Evolutionary conservation across 2,329 filamentous ascomycete genomes (phyloP), one percentile per base, ranked within the genome.

Genomic region (Celoporthe dispersa): DNA sequence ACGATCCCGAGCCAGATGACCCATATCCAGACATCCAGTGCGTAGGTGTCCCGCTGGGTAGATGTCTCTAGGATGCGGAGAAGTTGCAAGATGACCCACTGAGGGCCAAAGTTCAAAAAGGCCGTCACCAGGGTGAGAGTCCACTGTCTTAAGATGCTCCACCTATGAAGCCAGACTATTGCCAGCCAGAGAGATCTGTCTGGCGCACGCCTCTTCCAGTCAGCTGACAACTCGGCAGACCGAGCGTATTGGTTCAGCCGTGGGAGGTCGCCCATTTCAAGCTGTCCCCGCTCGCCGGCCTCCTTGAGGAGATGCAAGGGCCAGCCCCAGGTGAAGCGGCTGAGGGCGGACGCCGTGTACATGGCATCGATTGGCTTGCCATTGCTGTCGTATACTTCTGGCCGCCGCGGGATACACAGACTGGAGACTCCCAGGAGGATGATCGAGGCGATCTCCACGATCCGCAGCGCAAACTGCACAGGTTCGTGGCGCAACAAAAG

Each of bases 271-370:
- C 81, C 80, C 44, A 90, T 78, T 44, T 91, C 86, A 2, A 94
- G 82, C 35, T 86, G 84, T 61, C 86, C 87, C 75, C 90, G 89
- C 73, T 84, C 83, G 2, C 80, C 79, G 1, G 90, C 88, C 31
- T 85, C 78, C 1, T 79, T 75, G 19, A 94, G 83, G 0, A 94
- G 74, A 2, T 80, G 77, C 1, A 77, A 79, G 1, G 87, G 84
- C 92, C 92, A 95, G 64, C 82, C 81, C 80, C 90, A 94, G 8
- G 87, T 92, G 75, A 88, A 88, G 65, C 88, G 86, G 65, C 81
- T 84, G 63, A 91, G 82, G 1, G 89, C 86, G 2, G 90, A 89
- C 3, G 83, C 83, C 0, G 90, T 91, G 74, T 84, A 85, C 79
- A 91, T 85, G 22, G 82, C 81, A 76, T 94, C 92, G 41, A 95